Conservation (phyloP, 192 early-diverging fungal species). For the Neocallimastix lanati region DNA sequence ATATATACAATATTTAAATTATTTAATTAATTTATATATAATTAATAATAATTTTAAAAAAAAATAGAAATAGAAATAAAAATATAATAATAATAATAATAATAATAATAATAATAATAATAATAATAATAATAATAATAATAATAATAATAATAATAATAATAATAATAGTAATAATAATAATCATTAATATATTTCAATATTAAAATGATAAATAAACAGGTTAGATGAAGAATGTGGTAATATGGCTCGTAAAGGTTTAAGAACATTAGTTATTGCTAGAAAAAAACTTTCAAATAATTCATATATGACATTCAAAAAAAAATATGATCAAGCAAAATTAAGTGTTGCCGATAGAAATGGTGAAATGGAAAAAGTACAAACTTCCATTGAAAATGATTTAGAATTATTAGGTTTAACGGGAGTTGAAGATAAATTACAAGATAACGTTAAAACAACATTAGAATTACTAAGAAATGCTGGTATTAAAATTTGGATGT, state of each 20-base stretch:
- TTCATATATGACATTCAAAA: constrained; percentile 8
- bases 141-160: too few species aligned
- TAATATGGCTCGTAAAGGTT: constrained; percentile 88
- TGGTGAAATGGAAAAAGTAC: constrained; percentile 40
- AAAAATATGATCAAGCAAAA: constrained; percentile 38
- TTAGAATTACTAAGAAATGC: constrained; percentile 78
- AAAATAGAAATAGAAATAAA: too few species aligned
- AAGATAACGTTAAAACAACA: constrained; percentile 78
- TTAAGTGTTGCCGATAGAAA: constrained; percentile 52
- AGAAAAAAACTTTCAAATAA: constrained; percentile 61
- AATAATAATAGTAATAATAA: too few species aligned
- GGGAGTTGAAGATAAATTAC: constrained; percentile 90
- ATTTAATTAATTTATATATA: too few species aligned
- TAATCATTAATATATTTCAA: too few species aligned
- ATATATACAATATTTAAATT: too few species aligned
- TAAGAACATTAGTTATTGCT: constrained; percentile 84
- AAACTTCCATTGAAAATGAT: constrained; percentile 58
- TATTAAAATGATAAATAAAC: too few species aligned
- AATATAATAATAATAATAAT: too few species aligned
- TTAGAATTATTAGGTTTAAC: constrained; percentile 81
- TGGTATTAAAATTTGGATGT: constrained; percentile 89
- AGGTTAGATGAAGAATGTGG: constrained; percentile 96
- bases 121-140: too few species aligned
- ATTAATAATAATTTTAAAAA: too few species aligned
- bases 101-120: too few species aligned